Evolutionary conservation across 176 grass and related monocot genomes (phyloP).

Genomic region (Zoysia pacifica): DNA sequence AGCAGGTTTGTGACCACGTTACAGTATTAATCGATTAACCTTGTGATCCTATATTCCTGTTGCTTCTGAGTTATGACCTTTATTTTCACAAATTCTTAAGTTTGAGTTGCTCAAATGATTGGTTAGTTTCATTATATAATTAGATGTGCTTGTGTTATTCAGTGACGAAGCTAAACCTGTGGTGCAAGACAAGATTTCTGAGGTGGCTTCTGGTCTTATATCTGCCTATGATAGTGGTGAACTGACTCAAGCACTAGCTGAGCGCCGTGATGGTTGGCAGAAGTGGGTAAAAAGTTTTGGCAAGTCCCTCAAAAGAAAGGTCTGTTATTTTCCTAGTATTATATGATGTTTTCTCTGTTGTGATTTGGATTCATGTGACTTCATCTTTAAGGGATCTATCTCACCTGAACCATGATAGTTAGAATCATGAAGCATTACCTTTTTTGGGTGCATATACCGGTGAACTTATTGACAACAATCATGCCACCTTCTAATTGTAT

Average conservation of each 20-base stretch:
- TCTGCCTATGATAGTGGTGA: slow-evolving; percentile 78
- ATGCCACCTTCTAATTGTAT: not conserved
- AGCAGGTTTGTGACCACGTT: slow-evolving; percentile 50
- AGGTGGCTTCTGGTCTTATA: slow-evolving; percentile 64
- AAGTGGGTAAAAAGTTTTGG: slow-evolving; percentile 91
- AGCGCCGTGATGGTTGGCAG: slow-evolving; percentile 76
- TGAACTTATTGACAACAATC: not conserved
- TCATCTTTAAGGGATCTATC: slow-evolving; percentile 2
- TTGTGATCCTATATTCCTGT: not conserved
- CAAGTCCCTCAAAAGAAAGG: slow-evolving; percentile 82
- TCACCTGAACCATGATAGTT: slow-evolving; percentile 5
- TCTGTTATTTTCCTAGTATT: slow-evolving; percentile 20
- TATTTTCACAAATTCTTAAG: too few species aligned
- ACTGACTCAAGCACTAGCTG: slow-evolving; percentile 70
- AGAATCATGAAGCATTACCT: not conserved
- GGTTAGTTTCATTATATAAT: not conserved
- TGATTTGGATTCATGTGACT: slow-evolving; percentile 6
- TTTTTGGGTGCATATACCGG: not conserved
- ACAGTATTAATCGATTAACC: not conserved
- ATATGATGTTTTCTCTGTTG: not conserved
- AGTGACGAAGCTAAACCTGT: slow-evolving; percentile 84
- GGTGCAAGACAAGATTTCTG: slow-evolving; percentile 90
- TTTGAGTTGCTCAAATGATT: too few species aligned
- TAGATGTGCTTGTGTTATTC: slow-evolving; percentile 34
- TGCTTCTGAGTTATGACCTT: not conserved